A percentile compares a stretch with the other conserved stretches of the same genome.
These are phyloP conservation scores for Buddleja alternifolia DNA, from an alignment of 257 asterid species.

Conservation along the genomic window DNA sequence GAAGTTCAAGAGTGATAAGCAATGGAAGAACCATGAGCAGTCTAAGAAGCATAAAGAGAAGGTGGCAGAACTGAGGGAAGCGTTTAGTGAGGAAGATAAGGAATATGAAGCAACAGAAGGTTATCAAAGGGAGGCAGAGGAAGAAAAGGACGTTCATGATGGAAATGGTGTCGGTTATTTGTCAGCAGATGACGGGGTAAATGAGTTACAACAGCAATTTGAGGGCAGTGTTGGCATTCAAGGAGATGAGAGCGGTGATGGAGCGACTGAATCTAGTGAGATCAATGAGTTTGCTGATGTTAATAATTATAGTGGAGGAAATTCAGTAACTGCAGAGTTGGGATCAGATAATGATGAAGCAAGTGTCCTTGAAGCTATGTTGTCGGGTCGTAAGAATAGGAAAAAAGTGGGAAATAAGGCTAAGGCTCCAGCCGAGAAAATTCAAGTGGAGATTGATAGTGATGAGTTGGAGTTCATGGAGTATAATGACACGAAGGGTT, in stretches of 20 bases:
- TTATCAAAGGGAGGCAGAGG: constrained; percentile 49
- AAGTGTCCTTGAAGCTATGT: constrained; percentile 79
- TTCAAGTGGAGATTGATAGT: constrained; percentile 40
- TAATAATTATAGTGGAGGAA: constrained; percentile 32
- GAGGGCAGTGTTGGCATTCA: constrained; percentile 43
- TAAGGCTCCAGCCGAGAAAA: constrained; percentile 43
- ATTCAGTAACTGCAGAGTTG: constrained; percentile 38
- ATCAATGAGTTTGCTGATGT: constrained; percentile 32
- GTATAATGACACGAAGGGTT: constrained; percentile 63
- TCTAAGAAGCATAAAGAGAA: constrained; percentile 96
- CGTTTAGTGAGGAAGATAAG: constrained; percentile 71
- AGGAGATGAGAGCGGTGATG: constrained; percentile 47
- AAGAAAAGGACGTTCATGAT: constrained; percentile 81
- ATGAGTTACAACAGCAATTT: constrained; percentile 55
- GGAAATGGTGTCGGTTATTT: too few relatives aligned
- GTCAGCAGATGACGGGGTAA: constrained; percentile 60
- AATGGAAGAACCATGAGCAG: constrained; percentile 97
- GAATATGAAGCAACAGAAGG: constrained; percentile 47
- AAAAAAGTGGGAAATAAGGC: constrained; percentile 41
- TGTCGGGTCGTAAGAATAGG: constrained; percentile 59
- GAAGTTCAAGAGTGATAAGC: constrained; percentile 95
- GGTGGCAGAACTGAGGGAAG: constrained; percentile 77
- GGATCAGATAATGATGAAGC: constrained; percentile 68
- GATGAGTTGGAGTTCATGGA: constrained; percentile 84
- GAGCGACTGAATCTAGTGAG: constrained; percentile 40